Conservation (phyloP, 805 yeast species). For the Wickerhamiella shivajii region DNA sequence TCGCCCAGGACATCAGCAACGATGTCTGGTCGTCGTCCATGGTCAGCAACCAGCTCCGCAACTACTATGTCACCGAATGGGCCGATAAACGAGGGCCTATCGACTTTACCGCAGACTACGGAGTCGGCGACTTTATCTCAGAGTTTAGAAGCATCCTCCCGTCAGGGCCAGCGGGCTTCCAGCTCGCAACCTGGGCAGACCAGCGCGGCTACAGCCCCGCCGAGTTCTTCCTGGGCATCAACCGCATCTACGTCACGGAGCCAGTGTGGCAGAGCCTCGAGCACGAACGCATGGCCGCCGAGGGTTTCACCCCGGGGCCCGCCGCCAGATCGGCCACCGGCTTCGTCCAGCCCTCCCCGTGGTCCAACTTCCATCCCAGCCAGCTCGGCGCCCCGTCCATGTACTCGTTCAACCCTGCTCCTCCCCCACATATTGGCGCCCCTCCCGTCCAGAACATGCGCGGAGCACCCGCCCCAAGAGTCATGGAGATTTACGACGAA, state of each 20-base stretch:
- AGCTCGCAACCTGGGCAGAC: slow-evolving; percentile 25
- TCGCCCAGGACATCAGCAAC: slow-evolving; percentile 17
- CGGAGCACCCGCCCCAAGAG: no score
- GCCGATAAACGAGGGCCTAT: slow-evolving; percentile 22
- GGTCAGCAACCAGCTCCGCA: slow-evolving; percentile 27
- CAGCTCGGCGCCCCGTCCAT: background rate
- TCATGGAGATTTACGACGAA: slow-evolving; percentile 6
- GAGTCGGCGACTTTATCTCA: slow-evolving; percentile 25
- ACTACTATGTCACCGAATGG: slow-evolving; percentile 28
- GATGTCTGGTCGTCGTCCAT: slow-evolving; percentile 24
- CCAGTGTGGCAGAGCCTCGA: slow-evolving; percentile 27
- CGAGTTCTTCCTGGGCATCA: slow-evolving; percentile 25
- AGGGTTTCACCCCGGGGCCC: background rate
- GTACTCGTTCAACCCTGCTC: background rate
- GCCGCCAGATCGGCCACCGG: background rate
- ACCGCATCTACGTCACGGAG: slow-evolving; percentile 27
- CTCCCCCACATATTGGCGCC: slow-evolving; percentile 3
- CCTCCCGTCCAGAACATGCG: no score
- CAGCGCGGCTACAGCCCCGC: slow-evolving; percentile 22
- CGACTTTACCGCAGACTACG: slow-evolving; percentile 30
- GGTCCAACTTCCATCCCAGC: background rate
- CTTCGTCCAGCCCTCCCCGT: no score
- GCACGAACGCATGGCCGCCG: slow-evolving; percentile 12
- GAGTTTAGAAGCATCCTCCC: slow-evolving; percentile 24
- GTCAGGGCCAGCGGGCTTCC: slow-evolving; percentile 15